Evolutionary conservation across 306 rosid genomes (phyloP).

Genomic region (Quercus rubra): DNA sequence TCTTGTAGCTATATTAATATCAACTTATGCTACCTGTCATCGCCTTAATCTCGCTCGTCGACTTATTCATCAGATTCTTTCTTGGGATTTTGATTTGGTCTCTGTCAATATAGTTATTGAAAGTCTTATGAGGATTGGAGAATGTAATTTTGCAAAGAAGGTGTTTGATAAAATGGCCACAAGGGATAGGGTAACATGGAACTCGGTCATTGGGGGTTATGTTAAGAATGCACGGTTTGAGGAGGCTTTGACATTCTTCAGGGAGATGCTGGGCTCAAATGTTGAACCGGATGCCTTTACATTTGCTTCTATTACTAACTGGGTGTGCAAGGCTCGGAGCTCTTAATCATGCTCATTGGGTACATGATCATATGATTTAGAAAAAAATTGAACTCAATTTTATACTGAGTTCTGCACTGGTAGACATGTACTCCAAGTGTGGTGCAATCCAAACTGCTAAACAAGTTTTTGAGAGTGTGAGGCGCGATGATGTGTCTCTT

Average conservation of each 20-base stretch:
- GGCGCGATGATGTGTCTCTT: constrained; percentile 47
- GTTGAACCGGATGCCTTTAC: constrained; percentile 68
- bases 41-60: constrained; percentile 22
- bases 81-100: constrained; percentile 17
- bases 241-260: constrained; percentile 43
- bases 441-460: constrained; percentile 54
- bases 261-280: constrained; percentile 33
- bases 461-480: constrained; percentile 36
- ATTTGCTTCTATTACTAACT: constrained; percentile 55
- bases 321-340: constrained; percentile 66
- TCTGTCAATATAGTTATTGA: constrained; percentile 39
- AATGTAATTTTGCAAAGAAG: constrained; percentile 48
- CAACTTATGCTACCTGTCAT: constrained; percentile 37
- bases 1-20: constrained; percentile 42
- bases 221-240: constrained; percentile 43
- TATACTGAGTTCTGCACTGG: constrained; percentile 52
- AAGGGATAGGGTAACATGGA: constrained; percentile 65
- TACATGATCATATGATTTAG: constrained; percentile 53
- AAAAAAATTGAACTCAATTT: constrained; percentile 46
- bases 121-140: constrained; percentile 38
- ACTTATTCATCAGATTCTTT: constrained; percentile 3
- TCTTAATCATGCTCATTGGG: constrained; percentile 49
- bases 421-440: constrained; percentile 70
- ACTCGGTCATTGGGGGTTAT: constrained; percentile 58
- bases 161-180: constrained; percentile 42